Percentiles rank a stretch among this genome's conserved stretches.
Conservation (phyloP, 1,284 basidiomycete genomes). For the Pseudozyma hubeiensis region DNA sequence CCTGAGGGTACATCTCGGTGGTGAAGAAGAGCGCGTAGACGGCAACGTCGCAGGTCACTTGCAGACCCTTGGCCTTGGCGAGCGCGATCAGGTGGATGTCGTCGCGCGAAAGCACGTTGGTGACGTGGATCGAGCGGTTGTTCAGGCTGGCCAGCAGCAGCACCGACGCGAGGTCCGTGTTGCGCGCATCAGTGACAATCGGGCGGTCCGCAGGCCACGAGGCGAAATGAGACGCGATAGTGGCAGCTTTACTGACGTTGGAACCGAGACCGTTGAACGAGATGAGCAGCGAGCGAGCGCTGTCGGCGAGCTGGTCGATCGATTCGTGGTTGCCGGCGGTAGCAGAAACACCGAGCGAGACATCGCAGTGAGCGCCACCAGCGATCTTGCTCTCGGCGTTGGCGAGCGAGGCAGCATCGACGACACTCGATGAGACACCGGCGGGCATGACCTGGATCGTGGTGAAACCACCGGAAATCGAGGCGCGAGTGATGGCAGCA, state of each 20-base stretch:
- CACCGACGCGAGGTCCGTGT: slow-evolving; percentile 91
- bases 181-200: slow-evolving; percentile 91
- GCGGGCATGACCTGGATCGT: slow-evolving; percentile 57
- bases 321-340: slow-evolving; percentile 52
- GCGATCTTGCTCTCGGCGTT: slow-evolving; percentile 62
- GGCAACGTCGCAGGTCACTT: slow-evolving; percentile 95
- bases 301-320: slow-evolving; percentile 55
- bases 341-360: slow-evolving; percentile 62
- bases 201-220: slow-evolving; percentile 91
- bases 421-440: slow-evolving; percentile 44
- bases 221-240: slow-evolving; percentile 86
- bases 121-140: slow-evolving; percentile 88
- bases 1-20: slow-evolving; percentile 73
- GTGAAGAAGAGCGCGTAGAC: slow-evolving; percentile 93
- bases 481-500: slow-evolving; percentile 63
- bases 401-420: slow-evolving; percentile 51
- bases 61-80: slow-evolving; percentile 91
- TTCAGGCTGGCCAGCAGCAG: slow-evolving; percentile 92
- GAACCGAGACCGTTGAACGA: slow-evolving; percentile 58
- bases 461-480: slow-evolving; percentile 64
- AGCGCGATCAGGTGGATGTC: slow-evolving; percentile 91
- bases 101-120: slow-evolving; percentile 87
- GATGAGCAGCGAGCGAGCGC: slow-evolving; percentile 61
- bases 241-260: slow-evolving; percentile 65
- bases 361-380: slow-evolving; percentile 60